Percentiles rank a stretch among this genome's conserved stretches.
Evolutionary conservation across 2,329 filamentous ascomycete genomes (phyloP).

Genomic region (Mollisiaceae sp.): DNA sequence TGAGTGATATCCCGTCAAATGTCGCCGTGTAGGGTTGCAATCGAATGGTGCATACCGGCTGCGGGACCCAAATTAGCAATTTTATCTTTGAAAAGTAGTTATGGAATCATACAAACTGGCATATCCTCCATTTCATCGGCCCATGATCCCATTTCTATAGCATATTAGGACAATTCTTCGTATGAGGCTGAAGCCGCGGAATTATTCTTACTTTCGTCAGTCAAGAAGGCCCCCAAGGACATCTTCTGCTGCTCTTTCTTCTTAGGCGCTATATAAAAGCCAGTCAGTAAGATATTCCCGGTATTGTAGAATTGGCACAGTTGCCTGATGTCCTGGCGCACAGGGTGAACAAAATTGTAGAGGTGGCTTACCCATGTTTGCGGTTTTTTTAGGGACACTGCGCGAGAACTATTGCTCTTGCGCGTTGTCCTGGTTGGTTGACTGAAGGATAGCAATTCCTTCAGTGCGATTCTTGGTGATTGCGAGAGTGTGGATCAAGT

Average conservation of each 20-base stretch:
- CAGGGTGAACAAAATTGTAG: conserved; percentile 15
- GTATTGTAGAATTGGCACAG: background rate
- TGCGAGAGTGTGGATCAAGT: conserved; percentile 29
- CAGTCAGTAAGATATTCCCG: conserved; percentile 48
- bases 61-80: conserved; percentile 36
- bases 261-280: conserved; percentile 72
- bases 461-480: conserved; percentile 24
- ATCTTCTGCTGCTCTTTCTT: conserved; percentile 94
- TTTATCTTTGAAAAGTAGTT: background rate
- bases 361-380: conserved; percentile 64
- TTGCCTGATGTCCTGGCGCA: background rate
- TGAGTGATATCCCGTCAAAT: background rate
- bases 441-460: conserved; percentile 35
- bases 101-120: conserved; percentile 44
- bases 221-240: conserved; percentile 95
- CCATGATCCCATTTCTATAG: conserved; percentile 82
- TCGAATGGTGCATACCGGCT: conserved; percentile 41
- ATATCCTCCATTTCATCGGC: conserved; percentile 96
- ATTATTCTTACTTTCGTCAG: conserved; percentile 77
- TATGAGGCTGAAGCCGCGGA: conserved; percentile 34
- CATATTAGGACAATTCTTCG: conserved; percentile 48
- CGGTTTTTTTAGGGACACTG: conserved; percentile 52
- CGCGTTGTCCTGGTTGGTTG: conserved; percentile 36
- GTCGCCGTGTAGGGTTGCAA: background rate
- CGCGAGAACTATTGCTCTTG: conserved; percentile 46